Base-by-base conservation (phyloP, 2,329 filamentous ascomycete species). In the Ceratocystis ficicola region DNA sequence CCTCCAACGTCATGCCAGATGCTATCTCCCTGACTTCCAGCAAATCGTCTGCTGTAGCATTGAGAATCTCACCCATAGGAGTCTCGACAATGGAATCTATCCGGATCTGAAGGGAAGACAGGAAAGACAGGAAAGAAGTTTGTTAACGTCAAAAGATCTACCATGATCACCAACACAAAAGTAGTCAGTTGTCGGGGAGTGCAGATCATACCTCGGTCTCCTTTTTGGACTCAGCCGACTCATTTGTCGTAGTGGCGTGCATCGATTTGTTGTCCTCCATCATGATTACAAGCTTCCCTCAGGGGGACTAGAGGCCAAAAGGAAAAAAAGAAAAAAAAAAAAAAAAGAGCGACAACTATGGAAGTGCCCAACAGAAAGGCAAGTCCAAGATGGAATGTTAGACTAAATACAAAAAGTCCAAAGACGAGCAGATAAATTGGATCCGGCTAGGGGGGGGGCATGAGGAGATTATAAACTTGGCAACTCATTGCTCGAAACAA, bases 31-130 rank as follows among this genome's bases (percentile, higher is more conserved):
- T 77, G 41, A 77, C 77, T 68, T 79, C 75, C n/a, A 76, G 71
- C n/a, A 78, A 69, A 69, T 79, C 77, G 68, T 77, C 73, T 57
- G 77, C 76, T 3, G 77, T 77, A 22, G 75, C 75, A 59, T 74
- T 73, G 55, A 77, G 71, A 5, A 55, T 28, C 17, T 66, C 63
- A n/a, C 59, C 64, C 44, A 60, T 44, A 41, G 46, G 61, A 25
- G 61, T 22, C 17, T 57, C 20, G 15, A 30, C 52, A 25, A 63
- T 10, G 12, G 61, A 63, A 10, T 69, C 20, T 25, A 50, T 44
- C 17, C 22, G 20, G 64, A 25, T 68, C 69, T 60, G 17, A 5
- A 41, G 36, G 36, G 36, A 41, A 41, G 36, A 41, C 36, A 3
- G 36, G 12, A 15, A 41, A 41, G 36, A 25, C 22, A 2, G 22